Evolutionary conservation across 805 yeast genomes (phyloP).

Genomic region (Candida michaelii): DNA sequence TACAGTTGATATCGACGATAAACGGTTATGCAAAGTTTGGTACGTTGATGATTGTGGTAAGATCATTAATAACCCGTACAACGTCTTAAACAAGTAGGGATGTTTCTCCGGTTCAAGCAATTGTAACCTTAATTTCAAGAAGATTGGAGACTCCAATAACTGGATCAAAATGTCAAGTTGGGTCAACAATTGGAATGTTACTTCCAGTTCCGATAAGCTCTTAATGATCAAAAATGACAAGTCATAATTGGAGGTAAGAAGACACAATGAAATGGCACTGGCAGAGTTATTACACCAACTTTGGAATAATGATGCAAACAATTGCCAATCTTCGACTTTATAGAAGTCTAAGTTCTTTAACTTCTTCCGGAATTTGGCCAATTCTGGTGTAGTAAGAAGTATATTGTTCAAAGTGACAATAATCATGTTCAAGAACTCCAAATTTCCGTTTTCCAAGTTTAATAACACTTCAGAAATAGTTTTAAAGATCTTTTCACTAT

Average conservation of each 20-base stretch:
- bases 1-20: constrained; percentile 57
- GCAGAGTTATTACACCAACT: constrained; percentile 94
- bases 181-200: constrained; percentile 72
- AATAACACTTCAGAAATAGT: constrained; percentile 76
- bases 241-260: constrained; percentile 85
- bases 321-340: constrained; percentile 57
- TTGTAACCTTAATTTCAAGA: constrained; percentile 82
- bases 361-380: constrained; percentile 65
- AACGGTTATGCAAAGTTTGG: constrained; percentile 72
- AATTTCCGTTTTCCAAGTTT: constrained; percentile 48
- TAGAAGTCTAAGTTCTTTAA: constrained; percentile 53
- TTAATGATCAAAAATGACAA: constrained; percentile 81
- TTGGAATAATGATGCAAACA: constrained; percentile 75
- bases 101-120: constrained; percentile 81
- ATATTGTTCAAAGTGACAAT: constrained; percentile 87
- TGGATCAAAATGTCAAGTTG: constrained; percentile 91
- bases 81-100: constrained; percentile 79
- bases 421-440: constrained; percentile 73
- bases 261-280: constrained; percentile 80
- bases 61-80: constrained; percentile 90
- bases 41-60: constrained; percentile 93
- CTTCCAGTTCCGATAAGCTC: constrained; percentile 78
- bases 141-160: constrained; percentile 87
- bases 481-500: constrained; percentile 80
- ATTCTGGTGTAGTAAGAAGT: constrained; percentile 81